Evolutionary conservation across 306 rosid species (phyloP).

Genomic region (Quercus cerris): DNA sequence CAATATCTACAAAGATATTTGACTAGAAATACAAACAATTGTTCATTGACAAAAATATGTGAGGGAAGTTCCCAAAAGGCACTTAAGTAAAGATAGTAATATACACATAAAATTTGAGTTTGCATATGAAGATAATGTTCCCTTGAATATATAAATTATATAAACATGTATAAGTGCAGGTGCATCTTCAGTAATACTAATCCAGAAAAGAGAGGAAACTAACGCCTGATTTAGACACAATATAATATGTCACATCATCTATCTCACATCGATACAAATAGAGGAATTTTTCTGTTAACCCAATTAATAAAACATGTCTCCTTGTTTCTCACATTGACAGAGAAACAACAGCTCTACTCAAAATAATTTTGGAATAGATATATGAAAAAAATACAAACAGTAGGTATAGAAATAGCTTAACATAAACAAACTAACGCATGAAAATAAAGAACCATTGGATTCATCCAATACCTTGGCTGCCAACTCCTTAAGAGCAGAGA

Average conservation of each 20-base stretch:
- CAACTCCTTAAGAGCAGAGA: conserved; percentile 70
- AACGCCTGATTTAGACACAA: not conserved
- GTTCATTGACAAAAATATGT: no score
- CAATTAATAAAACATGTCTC: not conserved
- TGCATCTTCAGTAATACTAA: not conserved
- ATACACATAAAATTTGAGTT: no score
- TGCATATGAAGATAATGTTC: no score
- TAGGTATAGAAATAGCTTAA: not conserved
- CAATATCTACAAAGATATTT: no score
- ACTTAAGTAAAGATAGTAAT: no score
- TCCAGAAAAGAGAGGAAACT: not conserved
- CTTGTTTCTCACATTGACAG: not conserved
- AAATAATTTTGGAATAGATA: not conserved
- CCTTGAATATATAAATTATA: no score
- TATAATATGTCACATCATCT: not conserved
- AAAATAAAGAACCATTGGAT: not conserved
- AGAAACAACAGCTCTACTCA: not conserved
- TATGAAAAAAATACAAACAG: not conserved
- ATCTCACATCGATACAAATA: not conserved
- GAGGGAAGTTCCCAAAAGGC: no score
- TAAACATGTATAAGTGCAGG: no score
- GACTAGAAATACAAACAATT: no score
- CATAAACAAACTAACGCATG: not conserved
- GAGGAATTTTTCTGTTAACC: not conserved
- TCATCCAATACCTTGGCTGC: conserved; percentile 50